These are phyloP conservation scores for Colletotrichum liriopes DNA, from an alignment of 2,329 filamentous ascomycete species.

Conservation along the genomic window DNA sequence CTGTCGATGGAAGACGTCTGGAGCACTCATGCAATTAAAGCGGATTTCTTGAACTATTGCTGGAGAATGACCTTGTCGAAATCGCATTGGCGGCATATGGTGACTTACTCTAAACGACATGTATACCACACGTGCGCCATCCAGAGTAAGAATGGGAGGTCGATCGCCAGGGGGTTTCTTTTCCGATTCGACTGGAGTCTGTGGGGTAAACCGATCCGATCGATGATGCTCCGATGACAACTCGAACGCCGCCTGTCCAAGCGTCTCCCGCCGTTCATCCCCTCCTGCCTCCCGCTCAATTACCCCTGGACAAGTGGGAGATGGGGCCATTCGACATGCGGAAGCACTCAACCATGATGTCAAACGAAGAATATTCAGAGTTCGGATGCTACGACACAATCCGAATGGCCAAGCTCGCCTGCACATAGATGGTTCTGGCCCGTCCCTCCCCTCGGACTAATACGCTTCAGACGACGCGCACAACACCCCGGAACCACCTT, in stretches of 20 bases:
- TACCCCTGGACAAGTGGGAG: background rate
- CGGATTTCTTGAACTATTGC: too few relatives aligned
- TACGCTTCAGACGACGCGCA: background rate
- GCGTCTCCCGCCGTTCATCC: background rate
- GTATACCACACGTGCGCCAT: background rate
- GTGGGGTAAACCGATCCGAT: background rate
- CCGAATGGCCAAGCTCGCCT: background rate
- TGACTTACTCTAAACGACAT: background rate
- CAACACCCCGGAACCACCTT: background rate
- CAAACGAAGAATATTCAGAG: background rate
- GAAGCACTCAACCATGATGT: slow-evolving; percentile 2
- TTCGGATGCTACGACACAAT: background rate
- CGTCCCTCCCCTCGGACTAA: background rate
- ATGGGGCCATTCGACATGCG: background rate
- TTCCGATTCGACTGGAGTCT: background rate
- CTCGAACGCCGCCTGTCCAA: background rate
- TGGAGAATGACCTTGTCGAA: too few relatives aligned
- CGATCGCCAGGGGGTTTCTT: background rate
- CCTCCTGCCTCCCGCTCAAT: background rate
- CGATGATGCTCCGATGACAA: slow-evolving; percentile 20
- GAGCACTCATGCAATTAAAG: too few relatives aligned
- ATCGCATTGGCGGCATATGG: too few relatives aligned
- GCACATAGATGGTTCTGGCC: background rate
- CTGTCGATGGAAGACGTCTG: too few relatives aligned
- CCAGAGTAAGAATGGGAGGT: background rate